Evolutionary conservation across 768 basidiomycete genomes (phyloP).

Genomic region (Stropharia rugosoannulata): DNA sequence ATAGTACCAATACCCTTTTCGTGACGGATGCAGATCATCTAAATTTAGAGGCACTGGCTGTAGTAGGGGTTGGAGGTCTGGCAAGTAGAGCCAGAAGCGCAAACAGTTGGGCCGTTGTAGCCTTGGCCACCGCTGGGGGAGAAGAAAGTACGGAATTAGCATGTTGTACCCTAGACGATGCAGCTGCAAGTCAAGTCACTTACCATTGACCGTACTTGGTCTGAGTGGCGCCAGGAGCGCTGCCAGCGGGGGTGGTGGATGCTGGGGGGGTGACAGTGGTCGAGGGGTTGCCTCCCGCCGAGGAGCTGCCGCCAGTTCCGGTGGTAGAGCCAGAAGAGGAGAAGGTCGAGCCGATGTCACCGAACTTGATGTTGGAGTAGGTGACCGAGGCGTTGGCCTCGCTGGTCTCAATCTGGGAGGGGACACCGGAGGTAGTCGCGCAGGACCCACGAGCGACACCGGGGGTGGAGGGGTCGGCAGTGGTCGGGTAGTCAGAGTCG

Average conservation of each 20-base stretch:
- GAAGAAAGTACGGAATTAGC: too few species aligned
- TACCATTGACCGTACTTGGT: conserved; percentile 33
- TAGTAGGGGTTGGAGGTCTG: conserved; percentile 25
- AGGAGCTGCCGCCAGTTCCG: conserved; percentile 7
- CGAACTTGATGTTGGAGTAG: conserved; percentile 57
- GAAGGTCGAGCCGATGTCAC: conserved; percentile 47
- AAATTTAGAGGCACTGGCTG: conserved; percentile 31
- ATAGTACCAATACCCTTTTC: not conserved
- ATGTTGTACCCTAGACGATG: not conserved
- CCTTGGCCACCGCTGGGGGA: conserved; percentile 25
- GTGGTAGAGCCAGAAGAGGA: conserved; percentile 10
- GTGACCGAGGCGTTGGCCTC: conserved; percentile 41
- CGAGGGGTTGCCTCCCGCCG: not conserved
- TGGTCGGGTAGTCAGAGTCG: conserved; percentile 45
- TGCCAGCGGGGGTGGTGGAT: conserved; percentile 17
- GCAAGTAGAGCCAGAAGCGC: conserved; percentile 28
- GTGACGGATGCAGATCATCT: not conserved
- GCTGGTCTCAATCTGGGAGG: conserved; percentile 40
- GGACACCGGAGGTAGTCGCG: conserved; percentile 45
- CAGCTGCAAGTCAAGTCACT: not conserved
- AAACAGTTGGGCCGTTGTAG: conserved; percentile 30
- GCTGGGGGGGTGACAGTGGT: conserved; percentile 4
- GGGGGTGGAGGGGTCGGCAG: conserved; percentile 27
- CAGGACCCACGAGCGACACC: conserved; percentile 53
- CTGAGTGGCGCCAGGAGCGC: conserved; percentile 28